Conservation (phyloP, 345 rosid species). For the Gossypium ekmanianum region DNA sequence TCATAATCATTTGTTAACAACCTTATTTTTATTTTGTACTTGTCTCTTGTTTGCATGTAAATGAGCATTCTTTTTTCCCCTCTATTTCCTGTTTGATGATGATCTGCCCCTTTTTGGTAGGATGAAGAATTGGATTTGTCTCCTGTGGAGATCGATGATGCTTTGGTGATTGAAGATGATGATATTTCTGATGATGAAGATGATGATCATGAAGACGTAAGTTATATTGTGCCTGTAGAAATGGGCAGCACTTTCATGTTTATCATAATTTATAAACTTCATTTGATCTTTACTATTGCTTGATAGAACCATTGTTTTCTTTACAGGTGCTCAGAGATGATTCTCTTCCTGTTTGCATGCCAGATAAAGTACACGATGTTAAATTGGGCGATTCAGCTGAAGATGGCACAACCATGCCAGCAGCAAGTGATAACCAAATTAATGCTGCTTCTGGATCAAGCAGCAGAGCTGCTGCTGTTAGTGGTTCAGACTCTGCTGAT, state of each 20-base stretch:
- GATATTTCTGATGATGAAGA: slow-evolving; percentile 94
- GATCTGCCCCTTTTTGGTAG: slow-evolving; percentile 29
- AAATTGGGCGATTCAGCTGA: slow-evolving; percentile 83
- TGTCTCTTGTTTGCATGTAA: background rate
- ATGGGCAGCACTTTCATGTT: background rate
- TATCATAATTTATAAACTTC: background rate
- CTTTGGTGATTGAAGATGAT: slow-evolving; percentile 95
- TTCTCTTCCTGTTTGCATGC: slow-evolving; percentile 81
- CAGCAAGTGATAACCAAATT: slow-evolving; percentile 51
- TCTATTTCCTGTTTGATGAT: background rate
- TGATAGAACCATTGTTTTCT: slow-evolving; percentile 6
- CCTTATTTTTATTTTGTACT: background rate
- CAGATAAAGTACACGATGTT: slow-evolving; percentile 96
- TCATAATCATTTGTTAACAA: slow-evolving; percentile 17
- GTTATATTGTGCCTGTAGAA: slow-evolving; percentile 24
- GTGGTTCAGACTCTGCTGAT: slow-evolving; percentile 73
- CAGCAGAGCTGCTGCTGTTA: slow-evolving; percentile 62
- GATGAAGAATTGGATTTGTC: slow-evolving; percentile 92
- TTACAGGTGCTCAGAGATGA: slow-evolving; percentile 81
- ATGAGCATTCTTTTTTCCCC: background rate
- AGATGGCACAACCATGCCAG: slow-evolving; percentile 42
- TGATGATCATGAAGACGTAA: slow-evolving; percentile 90
- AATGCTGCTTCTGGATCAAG: slow-evolving; percentile 79
- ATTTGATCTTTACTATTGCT: background rate
- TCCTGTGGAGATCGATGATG: slow-evolving; percentile 90